A percentile compares a stretch with the other conserved stretches of the same genome.
Evolutionary conservation across 805 yeast species (phyloP).

Genomic region (Sugiyamaella floridensis): DNA sequence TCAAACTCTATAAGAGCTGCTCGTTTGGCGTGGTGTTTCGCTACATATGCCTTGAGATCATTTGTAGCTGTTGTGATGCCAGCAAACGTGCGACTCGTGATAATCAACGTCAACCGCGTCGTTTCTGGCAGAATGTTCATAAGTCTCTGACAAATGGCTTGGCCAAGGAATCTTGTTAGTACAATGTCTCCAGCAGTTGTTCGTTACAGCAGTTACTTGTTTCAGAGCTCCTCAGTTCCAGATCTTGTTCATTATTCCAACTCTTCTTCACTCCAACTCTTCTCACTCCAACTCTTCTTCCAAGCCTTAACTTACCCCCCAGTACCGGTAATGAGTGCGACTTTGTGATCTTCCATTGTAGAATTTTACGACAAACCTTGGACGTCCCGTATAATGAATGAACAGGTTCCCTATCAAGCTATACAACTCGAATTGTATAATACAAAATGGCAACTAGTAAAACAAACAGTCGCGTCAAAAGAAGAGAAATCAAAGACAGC

Average conservation of each 20-base stretch:
- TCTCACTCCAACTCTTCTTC: too few species aligned
- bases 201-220: too few species aligned
- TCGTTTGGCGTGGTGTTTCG: conserved; percentile 32
- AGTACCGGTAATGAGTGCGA: conserved; percentile 38
- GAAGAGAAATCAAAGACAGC: too few species aligned
- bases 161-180: conserved; percentile 59
- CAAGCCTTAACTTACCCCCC: conserved; percentile 25
- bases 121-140: conserved; percentile 51
- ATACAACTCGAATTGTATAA: not conserved
- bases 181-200: too few species aligned
- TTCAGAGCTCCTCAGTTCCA: too few species aligned
- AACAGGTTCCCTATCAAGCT: too few species aligned
- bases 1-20: conserved; percentile 70
- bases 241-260: too few species aligned
- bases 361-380: not conserved
- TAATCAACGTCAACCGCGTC: conserved; percentile 64
- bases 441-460: not conserved
- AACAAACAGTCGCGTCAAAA: not conserved
- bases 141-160: conserved; percentile 75
- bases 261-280: too few species aligned
- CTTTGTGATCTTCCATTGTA: conserved; percentile 16
- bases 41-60: conserved; percentile 34
- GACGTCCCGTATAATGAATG: too few species aligned
- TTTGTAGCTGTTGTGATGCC: conserved; percentile 71
- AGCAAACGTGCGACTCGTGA: conserved; percentile 84